Percentiles rank a stretch among this genome's conserved stretches.
Conservation (phyloP, 2,329 filamentous ascomycete species). For the Xylariaceae sp. region DNA sequence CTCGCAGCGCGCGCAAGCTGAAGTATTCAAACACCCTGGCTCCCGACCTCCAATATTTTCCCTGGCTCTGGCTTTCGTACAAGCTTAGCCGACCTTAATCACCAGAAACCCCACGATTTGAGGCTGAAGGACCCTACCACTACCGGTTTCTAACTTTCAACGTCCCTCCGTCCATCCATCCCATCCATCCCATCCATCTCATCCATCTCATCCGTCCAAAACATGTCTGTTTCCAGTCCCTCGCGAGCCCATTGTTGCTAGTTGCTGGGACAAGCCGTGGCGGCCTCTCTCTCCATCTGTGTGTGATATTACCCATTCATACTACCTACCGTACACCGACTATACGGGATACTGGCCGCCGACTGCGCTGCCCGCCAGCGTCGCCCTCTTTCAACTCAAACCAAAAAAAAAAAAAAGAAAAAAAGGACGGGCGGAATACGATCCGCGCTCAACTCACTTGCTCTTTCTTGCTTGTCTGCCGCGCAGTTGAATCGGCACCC, state of each 20-base stretch:
- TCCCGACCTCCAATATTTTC: constrained; percentile 6
- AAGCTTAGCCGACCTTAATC: neutral
- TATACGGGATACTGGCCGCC: constrained; percentile 12
- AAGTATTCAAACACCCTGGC: neutral
- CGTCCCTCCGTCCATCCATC: constrained; percentile 22
- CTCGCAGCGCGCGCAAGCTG: neutral
- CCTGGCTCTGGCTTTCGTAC: neutral
- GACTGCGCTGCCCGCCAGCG: neutral
- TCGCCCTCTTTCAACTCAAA: neutral
- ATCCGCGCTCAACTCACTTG: neutral
- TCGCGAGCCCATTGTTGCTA: constrained; percentile 11
- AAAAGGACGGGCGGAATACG: constrained; percentile 1
- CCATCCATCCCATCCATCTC: neutral
- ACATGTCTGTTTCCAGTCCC: constrained; percentile 13
- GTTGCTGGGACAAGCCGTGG: constrained; percentile 14
- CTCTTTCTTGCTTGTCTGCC: neutral
- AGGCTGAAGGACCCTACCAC: constrained; percentile 26
- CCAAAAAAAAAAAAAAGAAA: neutral
- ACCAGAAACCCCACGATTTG: constrained; percentile 18
- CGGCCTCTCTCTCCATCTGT: constrained; percentile 3
- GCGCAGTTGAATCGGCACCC: neutral
- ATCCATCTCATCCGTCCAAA: no score
- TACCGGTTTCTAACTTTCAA: constrained; percentile 23
- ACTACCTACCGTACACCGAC: neutral
- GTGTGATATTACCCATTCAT: neutral